Evolutionary conservation across 495 filamentous ascomycete species (phyloP), one percentile per base, ranked within the genome.

Genomic region (Cairneyella variabilis): DNA sequence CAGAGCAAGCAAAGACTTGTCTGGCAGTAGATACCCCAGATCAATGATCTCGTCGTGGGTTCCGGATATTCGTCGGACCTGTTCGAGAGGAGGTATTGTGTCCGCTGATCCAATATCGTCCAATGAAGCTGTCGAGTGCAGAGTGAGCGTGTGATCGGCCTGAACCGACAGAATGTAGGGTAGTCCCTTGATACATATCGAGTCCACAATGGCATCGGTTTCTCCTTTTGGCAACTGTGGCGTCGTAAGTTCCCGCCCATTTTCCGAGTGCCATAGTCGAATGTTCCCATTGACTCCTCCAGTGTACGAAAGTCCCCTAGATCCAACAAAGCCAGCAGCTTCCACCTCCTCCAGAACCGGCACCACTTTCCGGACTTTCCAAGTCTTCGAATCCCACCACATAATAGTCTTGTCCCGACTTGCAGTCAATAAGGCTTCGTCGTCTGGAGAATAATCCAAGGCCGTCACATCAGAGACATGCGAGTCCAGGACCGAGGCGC

Each of bases 1-100:
- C 16, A 99, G 73, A 22, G 93, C 93, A 59, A 99, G 77, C 48
- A 90, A 74, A 18, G 87, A 90, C 41, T 81, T 80, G 50, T 91
- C 83, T 10, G 82, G 80, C 1, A 91, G 83, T 51, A 96, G 77
- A 62, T 90, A 96, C 21, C 83, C 86, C 20, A 97, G 70, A 59
- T 97, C 95, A 59, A 97, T 95, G 50, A 97, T 91, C 64, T 97
- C 93, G 64, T 97, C 93, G 66, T 97, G 90, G 28, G 93, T 96
- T 20, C 95, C 95, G 17, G 92, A 96, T 57, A 97, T 92, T 16
- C 88, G 80, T 51, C 87, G 82, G 47, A 86, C 51, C 60, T 67
- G 47, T 16, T 64, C 59, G 18, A 76, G 60, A 48, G 61, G 61
- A 26, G 64, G 27, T 51, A 58, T 51, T 20, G 71, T 34, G 12